Percentiles rank a stretch among this genome's conserved stretches.
These are phyloP conservation scores for Pestalotiopsis sp. DNA, from an alignment of 2,329 filamentous ascomycete species.

Conservation along the genomic window DNA sequence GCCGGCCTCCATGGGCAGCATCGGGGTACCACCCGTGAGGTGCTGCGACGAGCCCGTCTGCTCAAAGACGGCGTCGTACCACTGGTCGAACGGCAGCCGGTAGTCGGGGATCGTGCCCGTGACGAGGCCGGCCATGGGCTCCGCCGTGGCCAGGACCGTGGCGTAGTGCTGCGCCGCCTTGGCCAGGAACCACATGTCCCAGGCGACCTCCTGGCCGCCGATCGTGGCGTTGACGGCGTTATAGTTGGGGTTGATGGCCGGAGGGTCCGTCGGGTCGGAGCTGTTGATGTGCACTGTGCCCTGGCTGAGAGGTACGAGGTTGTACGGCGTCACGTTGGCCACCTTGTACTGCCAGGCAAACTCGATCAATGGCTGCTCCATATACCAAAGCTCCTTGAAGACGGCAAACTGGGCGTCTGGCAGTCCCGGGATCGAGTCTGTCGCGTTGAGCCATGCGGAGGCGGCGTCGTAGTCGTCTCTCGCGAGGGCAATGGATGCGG, in stretches of 20 bases:
- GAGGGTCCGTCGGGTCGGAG: conserved; percentile 12
- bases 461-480: conserved; percentile 13
- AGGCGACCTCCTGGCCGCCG: conserved; percentile 15
- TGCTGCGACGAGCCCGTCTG: conserved; percentile 16
- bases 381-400: conserved; percentile 17
- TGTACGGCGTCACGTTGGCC: conserved; percentile 16
- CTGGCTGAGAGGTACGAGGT: conserved; percentile 15
- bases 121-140: conserved; percentile 14
- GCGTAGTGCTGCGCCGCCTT: conserved; percentile 15
- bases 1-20: conserved; percentile 42
- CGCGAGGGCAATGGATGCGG: not conserved
- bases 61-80: conserved; percentile 6
- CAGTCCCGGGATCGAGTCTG: conserved; percentile 9
- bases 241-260: conserved; percentile 17
- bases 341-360: conserved; percentile 16
- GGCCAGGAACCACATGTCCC: conserved; percentile 18
- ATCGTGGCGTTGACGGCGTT: conserved; percentile 15
- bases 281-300: conserved; percentile 17
- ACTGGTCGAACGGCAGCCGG: conserved; percentile 14
- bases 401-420: not conserved
- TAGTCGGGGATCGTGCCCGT: conserved; percentile 7
- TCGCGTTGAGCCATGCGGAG: conserved; percentile 15
- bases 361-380: conserved; percentile 13
- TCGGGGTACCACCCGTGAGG: conserved; percentile 25
- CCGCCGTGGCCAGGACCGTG: conserved; percentile 14